A percentile compares a stretch with the other conserved stretches of the same genome.
Conservation (phyloP, 495 filamentous ascomycete genomes). For the Talaromyces proteolyticus region DNA sequence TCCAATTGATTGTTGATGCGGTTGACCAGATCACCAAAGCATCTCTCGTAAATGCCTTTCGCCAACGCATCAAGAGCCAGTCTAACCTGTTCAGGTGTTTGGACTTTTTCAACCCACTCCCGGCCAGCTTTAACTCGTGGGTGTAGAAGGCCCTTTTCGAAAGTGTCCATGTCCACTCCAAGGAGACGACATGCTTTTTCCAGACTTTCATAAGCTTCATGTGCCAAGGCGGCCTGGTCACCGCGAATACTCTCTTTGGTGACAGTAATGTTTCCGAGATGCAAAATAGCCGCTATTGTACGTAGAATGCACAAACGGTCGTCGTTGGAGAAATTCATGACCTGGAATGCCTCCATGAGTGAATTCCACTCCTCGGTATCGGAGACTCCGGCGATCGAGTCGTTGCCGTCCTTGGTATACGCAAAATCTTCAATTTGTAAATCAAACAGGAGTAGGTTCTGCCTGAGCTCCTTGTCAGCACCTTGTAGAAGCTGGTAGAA, state of each 20-base stretch:
- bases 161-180: conserved; percentile 76
- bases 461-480: conserved; percentile 64
- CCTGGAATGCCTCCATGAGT: conserved; percentile 83
- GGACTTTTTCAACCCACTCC: conserved; percentile 97
- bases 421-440: conserved; percentile 78
- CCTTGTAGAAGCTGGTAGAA: conserved; percentile 95
- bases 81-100: conserved; percentile 93
- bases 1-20: conserved; percentile 92
- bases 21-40: conserved; percentile 86
- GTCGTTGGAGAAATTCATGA: conserved; percentile 89
- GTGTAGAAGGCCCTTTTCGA: conserved; percentile 83
- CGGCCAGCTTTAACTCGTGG: conserved; percentile 91
- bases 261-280: conserved; percentile 87
- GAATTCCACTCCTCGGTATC: conserved; percentile 87
- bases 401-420: conserved; percentile 87
- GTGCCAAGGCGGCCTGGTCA: conserved; percentile 80
- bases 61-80: conserved; percentile 85
- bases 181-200: conserved; percentile 77
- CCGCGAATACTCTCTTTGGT: conserved; percentile 82
- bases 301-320: conserved; percentile 80
- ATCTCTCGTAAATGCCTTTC: conserved; percentile 96
- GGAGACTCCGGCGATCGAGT: conserved; percentile 83
- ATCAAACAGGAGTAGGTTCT: conserved; percentile 67
- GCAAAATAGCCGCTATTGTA: conserved; percentile 85
- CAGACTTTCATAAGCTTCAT: conserved; percentile 64